A percentile compares a stretch with the other conserved stretches of the same genome.
These are phyloP conservation scores for Neostapfia colusana DNA, from an alignment of 176 grass and related monocot genomes.

Conservation along the genomic window DNA sequence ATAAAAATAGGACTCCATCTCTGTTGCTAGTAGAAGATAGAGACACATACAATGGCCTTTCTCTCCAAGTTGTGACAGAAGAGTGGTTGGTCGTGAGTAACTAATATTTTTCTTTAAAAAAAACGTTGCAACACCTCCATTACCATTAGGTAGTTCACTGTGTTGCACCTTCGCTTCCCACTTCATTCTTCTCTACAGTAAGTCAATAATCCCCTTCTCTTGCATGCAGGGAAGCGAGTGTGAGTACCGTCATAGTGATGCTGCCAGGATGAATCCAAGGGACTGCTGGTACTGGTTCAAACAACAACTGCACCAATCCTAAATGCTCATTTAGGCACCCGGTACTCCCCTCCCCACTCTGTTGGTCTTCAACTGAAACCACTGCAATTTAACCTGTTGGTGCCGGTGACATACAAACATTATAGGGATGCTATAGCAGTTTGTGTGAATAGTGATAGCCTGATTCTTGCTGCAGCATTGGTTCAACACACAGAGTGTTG, in stretches of 20 bases:
- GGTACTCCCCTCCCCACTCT: slow-evolving; percentile 36
- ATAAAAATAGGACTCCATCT: too few relatives aligned
- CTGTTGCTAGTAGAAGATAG: too few relatives aligned
- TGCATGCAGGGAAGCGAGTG: slow-evolving; percentile 57
- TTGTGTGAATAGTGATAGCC: background rate
- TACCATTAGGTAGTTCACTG: too few relatives aligned
- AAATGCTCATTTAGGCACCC: slow-evolving; percentile 70
- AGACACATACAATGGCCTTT: too few relatives aligned
- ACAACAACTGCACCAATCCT: slow-evolving; percentile 60
- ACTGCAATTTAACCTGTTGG: background rate
- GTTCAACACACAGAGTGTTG: background rate
- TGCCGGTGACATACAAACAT: background rate
- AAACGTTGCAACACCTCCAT: background rate
- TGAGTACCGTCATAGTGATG: slow-evolving; percentile 61
- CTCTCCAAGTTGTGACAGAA: background rate
- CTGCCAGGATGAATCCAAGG: slow-evolving; percentile 71
- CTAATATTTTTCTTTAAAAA: too few relatives aligned
- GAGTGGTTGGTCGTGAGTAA: background rate
- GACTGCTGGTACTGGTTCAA: slow-evolving; percentile 80
- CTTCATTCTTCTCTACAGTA: background rate
- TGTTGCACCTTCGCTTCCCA: too few relatives aligned
- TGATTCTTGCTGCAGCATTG: background rate
- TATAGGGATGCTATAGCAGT: background rate
- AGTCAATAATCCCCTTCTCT: background rate
- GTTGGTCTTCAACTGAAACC: background rate